Conservation (phyloP, 352 stramenopile species). For the Peronospora farinosa region DNA sequence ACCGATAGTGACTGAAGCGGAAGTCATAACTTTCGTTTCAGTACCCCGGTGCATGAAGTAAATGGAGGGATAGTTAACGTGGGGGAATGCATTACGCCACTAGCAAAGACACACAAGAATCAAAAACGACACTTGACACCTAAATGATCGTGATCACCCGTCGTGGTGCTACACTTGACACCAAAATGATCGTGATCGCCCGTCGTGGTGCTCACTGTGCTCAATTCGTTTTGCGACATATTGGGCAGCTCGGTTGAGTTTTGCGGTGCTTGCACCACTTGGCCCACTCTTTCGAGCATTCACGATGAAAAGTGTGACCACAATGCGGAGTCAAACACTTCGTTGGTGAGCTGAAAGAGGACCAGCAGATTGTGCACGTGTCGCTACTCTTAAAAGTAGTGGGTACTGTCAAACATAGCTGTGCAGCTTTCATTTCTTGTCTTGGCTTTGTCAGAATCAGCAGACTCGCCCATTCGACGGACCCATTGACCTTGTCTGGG, state of each 20-base stretch:
- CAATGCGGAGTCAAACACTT: not conserved
- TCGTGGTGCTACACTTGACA: too few species aligned
- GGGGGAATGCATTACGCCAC: too few species aligned
- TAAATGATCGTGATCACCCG: too few species aligned
- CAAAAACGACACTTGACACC: too few species aligned
- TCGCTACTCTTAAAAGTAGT: not conserved
- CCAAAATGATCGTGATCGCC: too few species aligned
- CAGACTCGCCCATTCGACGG: slow-evolving; percentile 17
- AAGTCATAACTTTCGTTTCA: too few species aligned
- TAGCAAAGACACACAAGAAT: too few species aligned
- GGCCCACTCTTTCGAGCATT: slow-evolving; percentile 13
- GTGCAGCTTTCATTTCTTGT: not conserved
- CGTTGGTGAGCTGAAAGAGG: not conserved
- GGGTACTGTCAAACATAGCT: not conserved
- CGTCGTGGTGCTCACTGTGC: not conserved
- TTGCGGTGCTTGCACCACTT: slow-evolving; percentile 8
- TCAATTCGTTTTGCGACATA: slow-evolving; percentile 4
- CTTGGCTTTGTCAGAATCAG: slow-evolving; percentile 11
- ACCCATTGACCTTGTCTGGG: not conserved
- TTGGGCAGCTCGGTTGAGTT: slow-evolving; percentile 9
- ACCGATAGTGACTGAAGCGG: too few species aligned
- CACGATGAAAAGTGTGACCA: slow-evolving; percentile 17
- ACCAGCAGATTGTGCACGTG: slow-evolving; percentile 21
- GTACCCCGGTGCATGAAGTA: too few species aligned
- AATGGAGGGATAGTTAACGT: too few species aligned